Evolutionary conservation across 805 yeast genomes (phyloP).

Genomic region (Hanseniaspora jakobsenii): DNA sequence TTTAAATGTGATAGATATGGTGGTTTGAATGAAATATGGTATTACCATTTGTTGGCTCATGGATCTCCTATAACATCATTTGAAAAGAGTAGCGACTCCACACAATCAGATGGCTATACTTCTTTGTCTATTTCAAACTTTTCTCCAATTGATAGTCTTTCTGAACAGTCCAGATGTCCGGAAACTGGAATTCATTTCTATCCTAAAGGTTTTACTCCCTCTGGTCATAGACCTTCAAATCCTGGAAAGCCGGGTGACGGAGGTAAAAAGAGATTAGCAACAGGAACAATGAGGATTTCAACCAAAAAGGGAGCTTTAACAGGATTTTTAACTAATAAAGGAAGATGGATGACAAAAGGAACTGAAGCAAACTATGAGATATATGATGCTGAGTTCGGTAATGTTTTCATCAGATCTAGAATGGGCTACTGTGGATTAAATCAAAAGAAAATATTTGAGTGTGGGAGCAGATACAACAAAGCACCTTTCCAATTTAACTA

Average conservation of each 20-base stretch:
- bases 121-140: too few relatives aligned
- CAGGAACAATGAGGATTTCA: slow-evolving; percentile 22
- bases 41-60: slow-evolving; percentile 51
- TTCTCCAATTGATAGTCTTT: slow-evolving; percentile 51
- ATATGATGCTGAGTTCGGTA: slow-evolving; percentile 52
- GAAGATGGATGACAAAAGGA: slow-evolving; percentile 70
- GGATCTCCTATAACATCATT: slow-evolving; percentile 50
- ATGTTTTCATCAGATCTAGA: slow-evolving; percentile 55
- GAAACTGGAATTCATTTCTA: slow-evolving; percentile 52
- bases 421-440: slow-evolving; percentile 60
- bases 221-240: slow-evolving; percentile 18
- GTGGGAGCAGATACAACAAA: slow-evolving; percentile 18
- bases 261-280: slow-evolving; percentile 16
- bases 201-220: slow-evolving; percentile 46
- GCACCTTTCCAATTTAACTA: slow-evolving; percentile 48
- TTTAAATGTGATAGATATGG: slow-evolving; percentile 46
- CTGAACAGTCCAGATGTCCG: slow-evolving; percentile 53
- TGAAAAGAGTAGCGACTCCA: too few relatives aligned
- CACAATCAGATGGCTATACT: too few relatives aligned
- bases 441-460: slow-evolving; percentile 20
- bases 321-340: slow-evolving; percentile 64
- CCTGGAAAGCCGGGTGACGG: slow-evolving; percentile 21
- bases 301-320: slow-evolving; percentile 24
- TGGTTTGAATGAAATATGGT: slow-evolving; percentile 50
- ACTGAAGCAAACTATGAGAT: slow-evolving; percentile 71